Conservation (phyloP, 2,329 filamentous ascomycete species). For the Beauveria caledonica region DNA sequence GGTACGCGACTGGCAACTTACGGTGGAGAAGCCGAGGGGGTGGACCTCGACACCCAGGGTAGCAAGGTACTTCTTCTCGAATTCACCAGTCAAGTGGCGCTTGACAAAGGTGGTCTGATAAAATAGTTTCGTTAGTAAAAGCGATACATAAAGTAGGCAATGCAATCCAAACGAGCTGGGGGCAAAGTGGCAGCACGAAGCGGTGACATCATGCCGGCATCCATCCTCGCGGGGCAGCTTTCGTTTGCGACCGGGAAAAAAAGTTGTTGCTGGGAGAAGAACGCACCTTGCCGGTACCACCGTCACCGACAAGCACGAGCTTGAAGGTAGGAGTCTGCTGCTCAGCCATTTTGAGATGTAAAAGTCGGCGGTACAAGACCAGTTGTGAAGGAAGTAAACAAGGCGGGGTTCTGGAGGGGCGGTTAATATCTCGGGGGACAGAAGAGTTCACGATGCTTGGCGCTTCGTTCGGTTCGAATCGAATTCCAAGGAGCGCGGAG, state of each 20-base stretch:
- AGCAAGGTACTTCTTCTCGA: slow-evolving; percentile 99
- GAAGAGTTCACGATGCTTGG: neutral
- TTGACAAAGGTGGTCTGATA: slow-evolving; percentile 97
- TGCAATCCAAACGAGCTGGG: neutral
- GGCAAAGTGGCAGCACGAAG: slow-evolving; percentile 12
- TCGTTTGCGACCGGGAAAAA: slow-evolving; percentile 11
- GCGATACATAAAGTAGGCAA: neutral
- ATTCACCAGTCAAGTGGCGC: slow-evolving; percentile 98
- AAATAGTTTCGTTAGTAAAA: slow-evolving; percentile 13
- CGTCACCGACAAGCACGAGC: slow-evolving; percentile 98
- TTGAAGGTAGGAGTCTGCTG: slow-evolving; percentile 77
- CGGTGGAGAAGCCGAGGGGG: slow-evolving; percentile 94
- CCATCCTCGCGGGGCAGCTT: slow-evolving; percentile 12
- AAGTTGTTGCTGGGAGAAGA: slow-evolving; percentile 5
- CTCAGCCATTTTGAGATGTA: slow-evolving; percentile 52
- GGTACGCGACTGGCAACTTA: slow-evolving; percentile 45
- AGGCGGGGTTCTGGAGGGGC: slow-evolving; percentile 32
- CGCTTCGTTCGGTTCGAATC: slow-evolving; percentile 1
- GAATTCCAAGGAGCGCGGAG: slow-evolving; percentile 11
- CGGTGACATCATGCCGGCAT: slow-evolving; percentile 14
- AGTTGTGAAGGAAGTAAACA: slow-evolving; percentile 36
- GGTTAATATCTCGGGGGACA: slow-evolving; percentile 21
- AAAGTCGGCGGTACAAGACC: slow-evolving; percentile 16
- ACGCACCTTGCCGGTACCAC: slow-evolving; percentile 94
- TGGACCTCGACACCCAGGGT: slow-evolving; percentile 99